phyloP scores from a whole-genome alignment of 2,329 filamentous ascomycete genomes.

The Teratosphaeria epicoccoides region DNA sequence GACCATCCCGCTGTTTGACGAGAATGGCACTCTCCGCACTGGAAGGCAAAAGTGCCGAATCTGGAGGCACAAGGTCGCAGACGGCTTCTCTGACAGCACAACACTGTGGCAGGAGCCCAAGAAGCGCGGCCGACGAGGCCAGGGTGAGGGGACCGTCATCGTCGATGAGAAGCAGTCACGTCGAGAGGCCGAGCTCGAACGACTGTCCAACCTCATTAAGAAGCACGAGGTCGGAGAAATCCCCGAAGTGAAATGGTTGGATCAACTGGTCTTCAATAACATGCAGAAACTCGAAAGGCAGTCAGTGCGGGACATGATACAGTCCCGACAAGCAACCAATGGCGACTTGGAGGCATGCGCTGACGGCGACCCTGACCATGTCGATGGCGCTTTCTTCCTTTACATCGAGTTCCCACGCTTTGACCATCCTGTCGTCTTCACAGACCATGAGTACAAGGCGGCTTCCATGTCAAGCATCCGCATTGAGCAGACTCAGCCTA shows the following conservation, averaged over 20 bases:
- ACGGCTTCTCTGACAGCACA: slow-evolving; percentile 68
- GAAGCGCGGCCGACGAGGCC: slow-evolving; percentile 38
- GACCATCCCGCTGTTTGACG: slow-evolving; percentile 83
- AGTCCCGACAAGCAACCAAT: slow-evolving; percentile 4
- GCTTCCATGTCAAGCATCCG: slow-evolving; percentile 66
- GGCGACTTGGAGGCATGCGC: slow-evolving; percentile 18
- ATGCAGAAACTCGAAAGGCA: slow-evolving; percentile 57
- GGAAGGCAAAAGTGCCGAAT: slow-evolving; percentile 85
- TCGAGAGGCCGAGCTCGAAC: slow-evolving; percentile 62
- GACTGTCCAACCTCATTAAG: slow-evolving; percentile 83
- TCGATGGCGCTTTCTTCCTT: slow-evolving; percentile 63
- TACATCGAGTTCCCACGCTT: slow-evolving; percentile 89
- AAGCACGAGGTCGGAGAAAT: slow-evolving; percentile 98
- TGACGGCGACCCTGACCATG: slow-evolving; percentile 31
- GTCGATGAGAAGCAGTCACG: slow-evolving; percentile 25
- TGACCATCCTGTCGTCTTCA: slow-evolving; percentile 90
- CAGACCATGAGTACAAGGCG: slow-evolving; percentile 82
- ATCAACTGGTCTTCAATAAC: slow-evolving; percentile 83
- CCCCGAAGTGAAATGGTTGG: slow-evolving; percentile 84
- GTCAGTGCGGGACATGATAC: slow-evolving; percentile 29
- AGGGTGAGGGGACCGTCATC: slow-evolving; percentile 52
- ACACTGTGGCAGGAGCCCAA: slow-evolving; percentile 61
- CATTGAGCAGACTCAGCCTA: slow-evolving; percentile 44
- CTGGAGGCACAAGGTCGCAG: slow-evolving; percentile 70
- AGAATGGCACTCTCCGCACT: slow-evolving; percentile 81